Conservation (phyloP, 495 filamentous ascomycete species). For the Hypoxylon lienhwacheense region DNA sequence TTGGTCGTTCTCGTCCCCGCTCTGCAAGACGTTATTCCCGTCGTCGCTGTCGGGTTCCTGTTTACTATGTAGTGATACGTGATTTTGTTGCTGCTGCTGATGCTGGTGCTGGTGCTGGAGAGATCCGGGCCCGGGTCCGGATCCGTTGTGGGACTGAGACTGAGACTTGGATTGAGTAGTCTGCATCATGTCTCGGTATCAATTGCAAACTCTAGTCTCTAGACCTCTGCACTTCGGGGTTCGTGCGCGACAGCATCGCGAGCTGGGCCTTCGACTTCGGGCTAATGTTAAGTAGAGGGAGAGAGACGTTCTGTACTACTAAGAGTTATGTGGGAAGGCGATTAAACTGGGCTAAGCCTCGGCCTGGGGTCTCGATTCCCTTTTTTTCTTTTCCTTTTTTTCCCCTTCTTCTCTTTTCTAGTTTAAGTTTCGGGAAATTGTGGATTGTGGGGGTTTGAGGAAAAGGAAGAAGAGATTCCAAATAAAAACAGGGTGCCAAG, state of each 20-base stretch:
- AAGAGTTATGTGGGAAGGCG: slow-evolving; percentile 7
- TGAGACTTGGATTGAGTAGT: slow-evolving; percentile 12
- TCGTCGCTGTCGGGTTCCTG: slow-evolving; percentile 40
- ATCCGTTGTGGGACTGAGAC: slow-evolving; percentile 24
- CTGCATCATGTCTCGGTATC: slow-evolving; percentile 36
- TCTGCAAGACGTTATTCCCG: slow-evolving; percentile 34
- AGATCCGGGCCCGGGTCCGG: slow-evolving; percentile 7
- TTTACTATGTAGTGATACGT: slow-evolving; percentile 24
- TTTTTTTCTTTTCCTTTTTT: slow-evolving; percentile 5
- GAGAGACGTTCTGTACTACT: slow-evolving; percentile 1
- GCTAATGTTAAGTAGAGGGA: slow-evolving; percentile 49
- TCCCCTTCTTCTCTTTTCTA: neutral
- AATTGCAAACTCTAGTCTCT: slow-evolving; percentile 25
- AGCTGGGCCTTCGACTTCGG: slow-evolving; percentile 39
- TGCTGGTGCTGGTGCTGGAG: too few relatives aligned
- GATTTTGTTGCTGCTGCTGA: slow-evolving; percentile 19
- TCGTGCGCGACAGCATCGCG: slow-evolving; percentile 32
- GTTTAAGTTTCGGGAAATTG: slow-evolving; percentile 17
- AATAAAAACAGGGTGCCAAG: too few relatives aligned
- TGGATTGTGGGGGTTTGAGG: slow-evolving; percentile 17
- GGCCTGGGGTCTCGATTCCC: slow-evolving; percentile 20
- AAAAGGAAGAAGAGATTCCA: neutral
- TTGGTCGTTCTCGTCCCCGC: slow-evolving; percentile 42
- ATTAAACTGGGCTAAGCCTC: slow-evolving; percentile 13
- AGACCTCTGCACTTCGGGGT: slow-evolving; percentile 29